A percentile compares a stretch with the other conserved stretches of the same genome.
phyloP scores from a whole-genome alignment of 2,329 filamentous ascomycete species.

The Chaetomium globosum region DNA sequence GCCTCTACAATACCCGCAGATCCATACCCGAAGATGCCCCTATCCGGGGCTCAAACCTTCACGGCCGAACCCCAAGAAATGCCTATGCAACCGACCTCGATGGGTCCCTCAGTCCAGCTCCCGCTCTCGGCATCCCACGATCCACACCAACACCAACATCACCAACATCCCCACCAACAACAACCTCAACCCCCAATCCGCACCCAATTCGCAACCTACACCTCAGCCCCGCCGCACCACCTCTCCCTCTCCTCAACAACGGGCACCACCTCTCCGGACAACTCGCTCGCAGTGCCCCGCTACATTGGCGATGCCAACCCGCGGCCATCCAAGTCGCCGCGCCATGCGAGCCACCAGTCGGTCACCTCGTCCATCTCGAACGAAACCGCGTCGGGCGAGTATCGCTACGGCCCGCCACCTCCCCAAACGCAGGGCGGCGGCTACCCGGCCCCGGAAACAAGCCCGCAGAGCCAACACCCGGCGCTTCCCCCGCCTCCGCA shows the following conservation, averaged over 20 bases:
- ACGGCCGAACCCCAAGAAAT: constrained; percentile 57
- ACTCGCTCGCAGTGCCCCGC: constrained; percentile 55
- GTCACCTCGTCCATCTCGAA: constrained; percentile 53
- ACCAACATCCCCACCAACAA: not conserved
- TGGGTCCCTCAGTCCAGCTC: constrained; percentile 56
- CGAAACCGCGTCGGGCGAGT: constrained; percentile 56
- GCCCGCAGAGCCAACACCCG: constrained; percentile 42
- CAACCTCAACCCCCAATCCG: constrained; percentile 48
- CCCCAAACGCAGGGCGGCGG: constrained; percentile 25
- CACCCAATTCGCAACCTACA: constrained; percentile 57
- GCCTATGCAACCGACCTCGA: constrained; percentile 55
- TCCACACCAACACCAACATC: constrained; percentile 36
- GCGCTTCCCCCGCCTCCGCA: constrained; percentile 25
- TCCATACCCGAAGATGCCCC: constrained; percentile 56
- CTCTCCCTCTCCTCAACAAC: constrained; percentile 49
- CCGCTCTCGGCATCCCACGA: constrained; percentile 54
- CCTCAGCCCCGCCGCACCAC: constrained; percentile 54
- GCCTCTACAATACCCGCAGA: constrained; percentile 55
- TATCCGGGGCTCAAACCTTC: constrained; percentile 53
- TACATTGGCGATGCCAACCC: constrained; percentile 58
- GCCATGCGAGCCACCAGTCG: constrained; percentile 57
- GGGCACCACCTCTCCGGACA: constrained; percentile 23
- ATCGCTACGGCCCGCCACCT: constrained; percentile 56
- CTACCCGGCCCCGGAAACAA: constrained; percentile 38
- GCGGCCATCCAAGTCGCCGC: constrained; percentile 59